phyloP scores from a whole-genome alignment of 208 protist species.

The Crithidia thermophila region DNA sequence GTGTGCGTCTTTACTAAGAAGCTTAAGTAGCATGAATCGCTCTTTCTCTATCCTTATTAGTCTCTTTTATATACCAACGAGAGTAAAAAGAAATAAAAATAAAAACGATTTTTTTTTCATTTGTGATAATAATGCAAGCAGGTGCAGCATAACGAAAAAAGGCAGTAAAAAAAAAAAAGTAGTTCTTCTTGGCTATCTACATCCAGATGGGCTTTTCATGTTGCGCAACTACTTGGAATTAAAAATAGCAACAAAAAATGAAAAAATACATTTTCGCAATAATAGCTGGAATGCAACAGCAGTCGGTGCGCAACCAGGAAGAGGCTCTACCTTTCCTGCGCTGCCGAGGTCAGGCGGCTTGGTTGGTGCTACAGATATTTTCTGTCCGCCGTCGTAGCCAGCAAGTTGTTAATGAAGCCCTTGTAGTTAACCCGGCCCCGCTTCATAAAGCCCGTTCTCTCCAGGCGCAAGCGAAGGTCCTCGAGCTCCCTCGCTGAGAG shows the following conservation, averaged over 20 bases:
- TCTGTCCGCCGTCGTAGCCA: slow-evolving; percentile 14
- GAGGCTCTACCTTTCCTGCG: no score
- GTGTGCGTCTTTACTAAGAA: no score
- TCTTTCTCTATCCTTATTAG: no score
- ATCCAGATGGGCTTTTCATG: no score
- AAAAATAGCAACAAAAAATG: background rate
- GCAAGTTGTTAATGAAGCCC: slow-evolving; percentile 49
- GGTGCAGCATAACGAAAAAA: slow-evolving; percentile 3
- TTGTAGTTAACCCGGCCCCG: slow-evolving; percentile 60
- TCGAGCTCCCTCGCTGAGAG: slow-evolving; percentile 45
- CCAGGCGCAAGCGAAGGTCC: slow-evolving; percentile 42
- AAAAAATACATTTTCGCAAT: no score
- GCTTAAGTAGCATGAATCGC: no score
- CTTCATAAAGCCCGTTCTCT: slow-evolving; percentile 42
- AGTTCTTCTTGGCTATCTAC: no score
- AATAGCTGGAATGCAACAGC: no score
- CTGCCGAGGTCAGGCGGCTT: background rate
- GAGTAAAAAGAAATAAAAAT: background rate
- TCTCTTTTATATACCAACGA: no score
- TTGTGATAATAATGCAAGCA: no score
- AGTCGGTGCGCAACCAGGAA: no score
- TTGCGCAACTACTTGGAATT: no score
- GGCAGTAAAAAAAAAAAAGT: background rate
- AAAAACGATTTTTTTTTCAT: background rate
- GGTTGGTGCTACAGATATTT: slow-evolving; percentile 33